Evolutionary conservation across 352 stramenopile species (phyloP).

Genomic region (Pythium guiyangense): DNA sequence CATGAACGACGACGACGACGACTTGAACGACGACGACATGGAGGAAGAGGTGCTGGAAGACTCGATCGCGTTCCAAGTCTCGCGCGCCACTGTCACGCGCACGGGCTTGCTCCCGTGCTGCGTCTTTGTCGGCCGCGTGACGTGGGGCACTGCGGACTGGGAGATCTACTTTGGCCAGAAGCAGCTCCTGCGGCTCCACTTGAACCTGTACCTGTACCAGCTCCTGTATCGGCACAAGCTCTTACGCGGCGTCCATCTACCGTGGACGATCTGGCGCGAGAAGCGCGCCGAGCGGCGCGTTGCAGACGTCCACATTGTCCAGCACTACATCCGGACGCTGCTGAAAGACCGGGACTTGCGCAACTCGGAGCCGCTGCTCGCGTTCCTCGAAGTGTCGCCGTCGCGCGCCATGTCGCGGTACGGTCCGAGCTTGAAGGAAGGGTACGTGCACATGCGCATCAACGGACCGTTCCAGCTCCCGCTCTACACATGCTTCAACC

Average conservation of each 20-base stretch:
- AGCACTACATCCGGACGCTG: slow-evolving; percentile 67
- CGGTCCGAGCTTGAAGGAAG: slow-evolving; percentile 78
- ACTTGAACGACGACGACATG: slow-evolving; percentile 29
- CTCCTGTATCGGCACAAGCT: slow-evolving; percentile 43
- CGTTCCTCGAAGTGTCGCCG: slow-evolving; percentile 78
- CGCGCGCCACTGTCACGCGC: slow-evolving; percentile 61
- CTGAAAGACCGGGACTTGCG: slow-evolving; percentile 58
- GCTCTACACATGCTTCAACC: slow-evolving; percentile 83
- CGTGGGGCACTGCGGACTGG: slow-evolving; percentile 74
- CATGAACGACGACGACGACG: slow-evolving; percentile 57
- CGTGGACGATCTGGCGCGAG: slow-evolving; percentile 79
- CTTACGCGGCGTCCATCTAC: slow-evolving; percentile 44
- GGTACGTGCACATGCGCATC: slow-evolving; percentile 88
- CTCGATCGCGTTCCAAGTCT: slow-evolving; percentile 74
- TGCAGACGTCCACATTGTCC: slow-evolving; percentile 59
- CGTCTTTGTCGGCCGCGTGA: slow-evolving; percentile 76
- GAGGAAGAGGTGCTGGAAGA: slow-evolving; percentile 67
- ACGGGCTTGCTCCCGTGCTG: slow-evolving; percentile 74
- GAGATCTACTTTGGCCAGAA: slow-evolving; percentile 87
- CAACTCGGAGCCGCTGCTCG: slow-evolving; percentile 73
- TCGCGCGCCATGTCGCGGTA: slow-evolving; percentile 71
- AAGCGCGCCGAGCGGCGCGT: slow-evolving; percentile 74
- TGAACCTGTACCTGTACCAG: slow-evolving; percentile 50
- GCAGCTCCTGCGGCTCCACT: slow-evolving; percentile 70
- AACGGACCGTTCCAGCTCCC: slow-evolving; percentile 84